Percentiles rank a stretch among this genome's conserved stretches.
Evolutionary conservation across 2,329 filamentous ascomycete genomes (phyloP).

Genomic region (Aspergillus phoenicis): DNA sequence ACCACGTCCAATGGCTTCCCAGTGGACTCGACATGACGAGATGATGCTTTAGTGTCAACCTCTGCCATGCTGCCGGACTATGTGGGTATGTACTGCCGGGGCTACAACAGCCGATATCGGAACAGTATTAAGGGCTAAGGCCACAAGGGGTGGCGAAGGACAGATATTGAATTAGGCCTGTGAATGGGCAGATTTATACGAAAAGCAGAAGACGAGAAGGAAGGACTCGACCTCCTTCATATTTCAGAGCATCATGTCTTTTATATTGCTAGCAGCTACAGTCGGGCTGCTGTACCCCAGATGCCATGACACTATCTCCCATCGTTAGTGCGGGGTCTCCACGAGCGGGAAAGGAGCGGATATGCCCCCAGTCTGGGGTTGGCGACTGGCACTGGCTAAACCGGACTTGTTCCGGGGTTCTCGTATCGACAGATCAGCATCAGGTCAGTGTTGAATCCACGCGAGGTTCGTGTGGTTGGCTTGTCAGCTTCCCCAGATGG

Average conservation of each 20-base stretch:
- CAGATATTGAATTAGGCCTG: no score
- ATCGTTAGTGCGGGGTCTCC: background rate
- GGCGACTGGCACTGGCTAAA: background rate
- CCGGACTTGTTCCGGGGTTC: no score
- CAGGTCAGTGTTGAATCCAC: no score
- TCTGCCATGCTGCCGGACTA: slow-evolving; percentile 4
- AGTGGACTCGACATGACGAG: slow-evolving; percentile 11
- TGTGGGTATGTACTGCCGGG: no score
- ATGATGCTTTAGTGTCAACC: slow-evolving; percentile 11
- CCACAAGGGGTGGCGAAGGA: background rate
- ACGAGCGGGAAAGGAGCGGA: background rate
- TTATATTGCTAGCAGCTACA: background rate
- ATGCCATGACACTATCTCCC: background rate
- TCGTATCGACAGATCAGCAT: no score
- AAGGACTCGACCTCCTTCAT: no score
- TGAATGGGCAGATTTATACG: no score
- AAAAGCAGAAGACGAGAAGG: no score
- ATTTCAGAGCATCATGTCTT: no score
- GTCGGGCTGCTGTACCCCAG: background rate
- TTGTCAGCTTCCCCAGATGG: no score
- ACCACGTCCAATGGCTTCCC: background rate
- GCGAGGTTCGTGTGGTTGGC: no score
- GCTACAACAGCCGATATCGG: background rate
- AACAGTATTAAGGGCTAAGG: background rate
- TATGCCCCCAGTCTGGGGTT: background rate